Percentiles rank a stretch among this genome's conserved stretches.
phyloP scores from a whole-genome alignment of 192 early-diverging fungal genomes.

The Coemansia sp. region DNA sequence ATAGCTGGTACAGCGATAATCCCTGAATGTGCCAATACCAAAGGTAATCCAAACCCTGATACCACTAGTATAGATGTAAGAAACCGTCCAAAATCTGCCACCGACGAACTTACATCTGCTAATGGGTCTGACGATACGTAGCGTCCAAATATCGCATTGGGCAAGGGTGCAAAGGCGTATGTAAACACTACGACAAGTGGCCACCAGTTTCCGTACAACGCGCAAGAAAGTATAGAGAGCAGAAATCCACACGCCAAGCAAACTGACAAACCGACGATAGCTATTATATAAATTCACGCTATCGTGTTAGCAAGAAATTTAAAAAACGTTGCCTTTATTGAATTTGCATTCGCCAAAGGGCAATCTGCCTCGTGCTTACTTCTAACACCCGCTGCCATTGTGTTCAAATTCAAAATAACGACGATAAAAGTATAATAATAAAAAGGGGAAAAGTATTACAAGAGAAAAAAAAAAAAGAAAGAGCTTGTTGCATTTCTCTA shows the following conservation, averaged over 20 bases:
- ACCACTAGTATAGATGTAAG: constrained; percentile 91
- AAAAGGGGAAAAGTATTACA: constrained; percentile 5
- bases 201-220: constrained; percentile 96
- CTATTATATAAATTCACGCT: background rate
- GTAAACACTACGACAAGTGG: constrained; percentile 92
- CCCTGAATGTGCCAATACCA: constrained; percentile 81
- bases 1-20: constrained; percentile 85
- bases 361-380: constrained; percentile 14
- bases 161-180: constrained; percentile 89
- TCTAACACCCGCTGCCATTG: constrained; percentile 37
- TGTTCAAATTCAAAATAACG: background rate
- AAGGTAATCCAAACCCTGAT: constrained; percentile 83
- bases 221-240: constrained; percentile 93
- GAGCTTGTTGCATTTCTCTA: background rate
- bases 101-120: constrained; percentile 65
- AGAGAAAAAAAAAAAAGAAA: background rate
- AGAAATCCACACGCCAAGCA: constrained; percentile 91
- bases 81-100: constrained; percentile 78
- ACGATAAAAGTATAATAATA: background rate
- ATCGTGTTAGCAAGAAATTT: background rate
- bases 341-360: background rate
- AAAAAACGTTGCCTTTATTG: background rate
- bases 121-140: constrained; percentile 74
- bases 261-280: constrained; percentile 81
- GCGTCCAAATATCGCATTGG: constrained; percentile 84